Conservation (phyloP, 192 early-diverging fungal species). For the Funneliformis mosseae region DNA sequence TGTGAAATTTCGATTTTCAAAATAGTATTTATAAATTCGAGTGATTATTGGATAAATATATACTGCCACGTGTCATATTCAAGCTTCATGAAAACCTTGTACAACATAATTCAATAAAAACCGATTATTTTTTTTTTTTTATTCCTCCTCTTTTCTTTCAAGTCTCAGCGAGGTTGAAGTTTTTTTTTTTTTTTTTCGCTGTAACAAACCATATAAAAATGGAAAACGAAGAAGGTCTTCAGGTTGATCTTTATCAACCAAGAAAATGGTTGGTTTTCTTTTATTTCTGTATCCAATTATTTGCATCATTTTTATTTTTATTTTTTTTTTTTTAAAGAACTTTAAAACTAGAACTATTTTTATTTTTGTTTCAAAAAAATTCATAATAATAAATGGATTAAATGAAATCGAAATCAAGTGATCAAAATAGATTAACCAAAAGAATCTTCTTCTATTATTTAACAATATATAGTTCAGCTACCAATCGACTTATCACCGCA, state of each 20-base stretch:
- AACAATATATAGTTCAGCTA: conserved; percentile 80
- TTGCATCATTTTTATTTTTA: neutral
- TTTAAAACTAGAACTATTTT: conserved; percentile 2
- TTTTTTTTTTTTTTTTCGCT: neutral
- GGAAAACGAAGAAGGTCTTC: conserved; percentile 53
- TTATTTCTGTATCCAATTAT: too few species aligned
- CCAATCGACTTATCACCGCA: conserved; percentile 95
- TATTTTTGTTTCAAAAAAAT: neutral
- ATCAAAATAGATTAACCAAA: too few species aligned
- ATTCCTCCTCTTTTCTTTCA: too few species aligned
- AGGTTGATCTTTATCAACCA: conserved; percentile 91
- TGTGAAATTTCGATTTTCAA: too few species aligned
- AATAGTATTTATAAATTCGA: too few species aligned
- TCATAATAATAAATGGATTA: neutral
- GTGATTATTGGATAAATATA: too few species aligned
- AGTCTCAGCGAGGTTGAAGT: too few species aligned
- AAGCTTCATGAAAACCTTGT: too few species aligned
- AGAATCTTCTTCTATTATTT: neutral
- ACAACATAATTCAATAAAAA: too few species aligned
- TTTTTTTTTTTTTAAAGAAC: neutral
- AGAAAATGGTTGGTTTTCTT: conserved; percentile 81
- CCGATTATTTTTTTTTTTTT: too few species aligned
- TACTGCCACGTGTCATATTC: too few species aligned
- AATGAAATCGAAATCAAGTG: too few species aligned
- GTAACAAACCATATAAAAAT: conserved; percentile 29